Evolutionary conservation across 1,284 basidiomycete species (phyloP).

Genomic region (Tilletia setariae): DNA sequence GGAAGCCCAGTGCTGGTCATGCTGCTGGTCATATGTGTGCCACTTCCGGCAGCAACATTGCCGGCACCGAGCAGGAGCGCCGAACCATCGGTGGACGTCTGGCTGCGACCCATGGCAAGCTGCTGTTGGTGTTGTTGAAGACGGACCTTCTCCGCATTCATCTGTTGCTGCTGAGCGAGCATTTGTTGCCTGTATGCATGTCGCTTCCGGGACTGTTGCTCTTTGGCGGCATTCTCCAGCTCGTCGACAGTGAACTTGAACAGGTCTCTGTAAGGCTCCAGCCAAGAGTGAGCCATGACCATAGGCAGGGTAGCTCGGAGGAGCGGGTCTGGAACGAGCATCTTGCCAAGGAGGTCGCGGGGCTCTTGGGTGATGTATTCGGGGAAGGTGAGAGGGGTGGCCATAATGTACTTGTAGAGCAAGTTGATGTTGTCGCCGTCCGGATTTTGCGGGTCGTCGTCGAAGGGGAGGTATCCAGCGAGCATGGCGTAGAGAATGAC

Average conservation of each 20-base stretch:
- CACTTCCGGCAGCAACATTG: background rate
- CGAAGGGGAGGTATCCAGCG: constrained; percentile 98
- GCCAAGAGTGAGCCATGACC: constrained; percentile 53
- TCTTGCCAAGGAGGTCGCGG: constrained; percentile 46
- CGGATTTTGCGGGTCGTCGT: constrained; percentile 97
- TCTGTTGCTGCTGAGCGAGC: constrained; percentile 40
- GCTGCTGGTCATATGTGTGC: background rate
- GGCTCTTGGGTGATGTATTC: constrained; percentile 52
- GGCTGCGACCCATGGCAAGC: background rate
- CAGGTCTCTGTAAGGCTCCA: constrained; percentile 50
- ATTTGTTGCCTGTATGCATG: constrained; percentile 53
- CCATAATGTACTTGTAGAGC: constrained; percentile 97
- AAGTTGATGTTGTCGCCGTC: constrained; percentile 99
- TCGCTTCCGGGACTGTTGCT: constrained; percentile 53
- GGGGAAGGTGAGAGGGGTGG: constrained; percentile 52
- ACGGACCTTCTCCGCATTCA: constrained; percentile 46
- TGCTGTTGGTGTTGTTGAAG: constrained; percentile 22
- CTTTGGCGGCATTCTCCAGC: constrained; percentile 51
- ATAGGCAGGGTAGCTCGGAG: constrained; percentile 43
- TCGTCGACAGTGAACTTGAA: constrained; percentile 53
- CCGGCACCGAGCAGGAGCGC: background rate
- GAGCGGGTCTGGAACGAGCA: constrained; percentile 52
- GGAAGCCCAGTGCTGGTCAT: constrained; percentile 9
- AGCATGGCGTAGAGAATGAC: constrained; percentile 99
- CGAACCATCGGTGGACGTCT: constrained; percentile 5